Evolutionary conservation across 1,284 basidiomycete species (phyloP).

Genomic region (Grifola frondosa): DNA sequence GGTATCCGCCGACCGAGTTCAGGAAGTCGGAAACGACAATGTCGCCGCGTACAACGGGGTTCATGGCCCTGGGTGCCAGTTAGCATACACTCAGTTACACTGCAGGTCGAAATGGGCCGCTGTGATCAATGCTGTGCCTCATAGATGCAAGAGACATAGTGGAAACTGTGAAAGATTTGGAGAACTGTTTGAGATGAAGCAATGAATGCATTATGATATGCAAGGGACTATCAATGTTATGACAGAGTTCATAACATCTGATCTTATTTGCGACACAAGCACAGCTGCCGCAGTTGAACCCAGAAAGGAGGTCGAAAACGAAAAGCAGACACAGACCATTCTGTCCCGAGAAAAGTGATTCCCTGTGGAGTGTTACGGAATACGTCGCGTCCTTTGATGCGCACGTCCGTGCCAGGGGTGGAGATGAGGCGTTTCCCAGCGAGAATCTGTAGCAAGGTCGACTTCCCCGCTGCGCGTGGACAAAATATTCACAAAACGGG

Average conservation of each 20-base stretch:
- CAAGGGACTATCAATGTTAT: too few relatives aligned
- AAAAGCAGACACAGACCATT: constrained; percentile 58
- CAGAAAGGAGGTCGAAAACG: background rate
- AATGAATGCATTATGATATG: too few relatives aligned
- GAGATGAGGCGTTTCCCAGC: constrained; percentile 88
- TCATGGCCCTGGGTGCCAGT: constrained; percentile 98
- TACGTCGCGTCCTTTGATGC: constrained; percentile 81
- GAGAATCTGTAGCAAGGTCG: constrained; percentile 90
- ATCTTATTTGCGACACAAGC: too few relatives aligned
- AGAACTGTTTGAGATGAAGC: too few relatives aligned
- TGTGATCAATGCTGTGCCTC: constrained; percentile 1
- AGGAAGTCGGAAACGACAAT: constrained; percentile 89
- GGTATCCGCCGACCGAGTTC: constrained; percentile 94
- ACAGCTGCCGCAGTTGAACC: too few relatives aligned
- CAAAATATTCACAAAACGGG: background rate
- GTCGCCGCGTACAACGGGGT: constrained; percentile 92
- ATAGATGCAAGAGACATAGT: background rate
- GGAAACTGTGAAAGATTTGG: constrained; percentile 2
- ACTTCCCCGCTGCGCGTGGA: constrained; percentile 77
- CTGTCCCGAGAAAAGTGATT: constrained; percentile 89
- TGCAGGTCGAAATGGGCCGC: constrained; percentile 2
- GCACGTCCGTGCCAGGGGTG: constrained; percentile 57
- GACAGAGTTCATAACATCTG: too few relatives aligned
- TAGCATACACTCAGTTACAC: too few relatives aligned
- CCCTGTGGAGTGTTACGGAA: constrained; percentile 75